A percentile compares a stretch with the other conserved stretches of the same genome.
phyloP scores from a whole-genome alignment of 1,284 basidiomycete genomes.

The Hypsizygus ulmarius region DNA sequence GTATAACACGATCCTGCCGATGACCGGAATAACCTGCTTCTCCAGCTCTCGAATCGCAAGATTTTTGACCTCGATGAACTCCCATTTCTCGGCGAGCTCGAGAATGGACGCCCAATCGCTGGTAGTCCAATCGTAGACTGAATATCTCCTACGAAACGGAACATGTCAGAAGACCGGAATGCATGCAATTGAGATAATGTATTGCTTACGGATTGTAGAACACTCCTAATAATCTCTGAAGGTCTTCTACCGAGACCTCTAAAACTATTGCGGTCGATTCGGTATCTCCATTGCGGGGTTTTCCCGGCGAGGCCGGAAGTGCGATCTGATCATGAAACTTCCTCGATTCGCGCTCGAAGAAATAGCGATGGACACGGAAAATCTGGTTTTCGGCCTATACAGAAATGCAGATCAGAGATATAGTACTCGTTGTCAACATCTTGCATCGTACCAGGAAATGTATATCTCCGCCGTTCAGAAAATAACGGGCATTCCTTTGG shows the following conservation, averaged over 20 bases:
- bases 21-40: conserved; percentile 36
- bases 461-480: conserved; percentile 52
- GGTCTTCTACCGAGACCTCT: conserved; percentile 22
- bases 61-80: conserved; percentile 43
- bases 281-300: conserved; percentile 32
- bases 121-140: conserved; percentile 44
- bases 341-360: conserved; percentile 57
- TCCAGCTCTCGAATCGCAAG: conserved; percentile 45
- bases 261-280: conserved; percentile 16
- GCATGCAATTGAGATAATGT: no score
- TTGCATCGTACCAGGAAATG: conserved; percentile 48
- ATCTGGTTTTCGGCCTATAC: conserved; percentile 36
- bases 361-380: conserved; percentile 51
- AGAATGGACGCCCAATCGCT: conserved; percentile 48
- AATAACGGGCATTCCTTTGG: conserved; percentile 43
- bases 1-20: conserved; percentile 41
- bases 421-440: neutral
- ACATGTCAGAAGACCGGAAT: neutral
- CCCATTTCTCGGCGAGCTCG: conserved; percentile 45
- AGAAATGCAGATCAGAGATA: conserved; percentile 1
- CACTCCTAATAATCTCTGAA: conserved; percentile 56
- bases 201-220: conserved; percentile 62
- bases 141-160: conserved; percentile 43
- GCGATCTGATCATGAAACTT: conserved; percentile 46
- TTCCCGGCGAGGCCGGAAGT: conserved; percentile 32